phyloP scores from a whole-genome alignment of 768 basidiomycete species.

The Serendipita sp. region DNA sequence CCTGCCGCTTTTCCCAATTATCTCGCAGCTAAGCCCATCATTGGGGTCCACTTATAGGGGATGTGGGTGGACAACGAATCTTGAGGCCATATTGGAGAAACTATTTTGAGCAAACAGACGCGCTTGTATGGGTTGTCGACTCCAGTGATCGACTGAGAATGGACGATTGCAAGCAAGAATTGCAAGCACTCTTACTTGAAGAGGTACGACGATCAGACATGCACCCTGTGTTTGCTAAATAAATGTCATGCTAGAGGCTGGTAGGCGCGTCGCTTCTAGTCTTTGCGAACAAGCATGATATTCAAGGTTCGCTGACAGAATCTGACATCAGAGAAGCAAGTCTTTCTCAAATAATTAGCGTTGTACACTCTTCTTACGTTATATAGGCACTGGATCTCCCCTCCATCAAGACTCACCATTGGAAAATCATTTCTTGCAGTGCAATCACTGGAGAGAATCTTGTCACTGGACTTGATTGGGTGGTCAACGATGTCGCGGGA shows the following conservation, averaged over 20 bases:
- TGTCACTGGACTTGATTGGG: conserved; percentile 72
- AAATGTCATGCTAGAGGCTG: conserved; percentile 42
- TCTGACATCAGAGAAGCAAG: conserved; percentile 70
- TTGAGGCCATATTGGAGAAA: conserved; percentile 97
- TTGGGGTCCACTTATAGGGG: conserved; percentile 44
- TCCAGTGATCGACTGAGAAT: conserved; percentile 83
- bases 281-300: conserved; percentile 96
- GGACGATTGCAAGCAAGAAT: conserved; percentile 75
- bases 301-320: conserved; percentile 69
- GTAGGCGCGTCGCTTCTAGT: conserved; percentile 92
- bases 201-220: conserved; percentile 43
- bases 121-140: conserved; percentile 97
- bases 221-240: neutral
- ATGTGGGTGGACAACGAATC: conserved; percentile 91
- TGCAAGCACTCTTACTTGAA: conserved; percentile 73
- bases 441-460: conserved; percentile 81
- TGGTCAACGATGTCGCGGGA: conserved; percentile 72
- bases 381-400: conserved; percentile 61
- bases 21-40: neutral
- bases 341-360: conserved; percentile 11
- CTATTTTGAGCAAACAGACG: conserved; percentile 98
- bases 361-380: neutral
- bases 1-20: neutral
- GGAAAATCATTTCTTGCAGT: conserved; percentile 83
- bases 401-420: conserved; percentile 73